Conservation (phyloP, 352 stramenopile genomes). For the Phytophthora nicotianae region DNA sequence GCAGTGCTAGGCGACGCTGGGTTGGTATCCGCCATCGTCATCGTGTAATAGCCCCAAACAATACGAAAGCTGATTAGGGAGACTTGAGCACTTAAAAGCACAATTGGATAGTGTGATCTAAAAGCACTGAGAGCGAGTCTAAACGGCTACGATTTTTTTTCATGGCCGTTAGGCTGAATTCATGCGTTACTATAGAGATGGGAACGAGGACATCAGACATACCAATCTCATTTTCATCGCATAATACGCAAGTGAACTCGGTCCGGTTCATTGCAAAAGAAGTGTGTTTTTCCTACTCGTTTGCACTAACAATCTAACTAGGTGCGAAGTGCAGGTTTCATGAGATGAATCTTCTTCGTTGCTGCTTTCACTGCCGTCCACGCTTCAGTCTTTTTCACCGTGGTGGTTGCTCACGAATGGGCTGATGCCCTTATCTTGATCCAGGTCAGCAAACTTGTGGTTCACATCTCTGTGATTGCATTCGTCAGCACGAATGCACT, state of each 20-base stretch:
- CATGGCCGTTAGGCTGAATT: slow-evolving; percentile 1
- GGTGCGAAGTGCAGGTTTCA: no score
- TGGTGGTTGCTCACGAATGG: slow-evolving; percentile 40
- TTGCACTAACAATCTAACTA: no score
- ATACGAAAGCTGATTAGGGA: no score
- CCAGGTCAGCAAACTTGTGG: slow-evolving; percentile 71
- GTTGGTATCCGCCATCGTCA: slow-evolving; percentile 17
- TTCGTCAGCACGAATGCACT: slow-evolving; percentile 90
- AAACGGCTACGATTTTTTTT: not conserved
- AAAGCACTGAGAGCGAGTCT: slow-evolving; percentile 7
- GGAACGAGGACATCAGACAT: not conserved
- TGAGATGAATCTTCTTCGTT: not conserved
- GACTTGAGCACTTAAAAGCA: not conserved
- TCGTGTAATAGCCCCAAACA: not conserved
- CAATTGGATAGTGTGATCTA: slow-evolving; percentile 14
- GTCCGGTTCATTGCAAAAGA: no score
- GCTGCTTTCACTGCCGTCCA: not conserved
- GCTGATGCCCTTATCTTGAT: slow-evolving; percentile 61
- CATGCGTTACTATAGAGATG: not conserved
- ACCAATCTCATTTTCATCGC: no score
- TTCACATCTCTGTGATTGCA: slow-evolving; percentile 88
- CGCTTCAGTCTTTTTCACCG: slow-evolving; percentile 4
- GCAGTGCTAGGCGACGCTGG: slow-evolving; percentile 13
- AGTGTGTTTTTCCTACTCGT: no score
- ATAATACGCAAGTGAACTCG: no score